Base-by-base conservation (phyloP, 2,329 filamentous ascomycete species). In the Teratosphaeria viscida region DNA sequence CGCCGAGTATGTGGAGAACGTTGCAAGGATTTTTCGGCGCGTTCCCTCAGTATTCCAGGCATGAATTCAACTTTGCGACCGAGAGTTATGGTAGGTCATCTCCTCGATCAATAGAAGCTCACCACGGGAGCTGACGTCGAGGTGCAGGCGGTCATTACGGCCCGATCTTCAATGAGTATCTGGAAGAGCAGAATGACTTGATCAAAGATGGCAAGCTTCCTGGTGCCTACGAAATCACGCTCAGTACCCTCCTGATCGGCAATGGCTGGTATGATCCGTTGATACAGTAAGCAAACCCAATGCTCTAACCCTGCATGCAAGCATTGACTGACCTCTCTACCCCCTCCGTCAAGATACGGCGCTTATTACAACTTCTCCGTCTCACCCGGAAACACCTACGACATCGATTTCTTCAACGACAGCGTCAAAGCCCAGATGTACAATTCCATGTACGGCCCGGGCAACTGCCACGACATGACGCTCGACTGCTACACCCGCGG, bases 21-120 rank as follows among this genome's bases (percentile, higher is more conserved):
- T 67, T 85, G 34, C 83, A 85, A 66, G 82, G 82, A 1, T 85
- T 85, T 70, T 82, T 84, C 77, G 82, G 82, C 2, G 82, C 78
- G 0, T 85, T 85, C 66, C 82, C 57, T 1, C 64, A 69, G 49
- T 71, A 71, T 60, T 67, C 67, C 19, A 55, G 64, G n/a, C 59
- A 68, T 49, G 70, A 68, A 5, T 69, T 73, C 61, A 67, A 71
- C 58, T 72, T 73, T 55, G 66, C 68, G 27, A 70, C 68, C n/a
- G 67, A 70, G 59, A 49, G 64, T 61, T 53, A 62, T 12, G 60
- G 56, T 53, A 37, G n/a, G 29, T 3, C 6, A n/a, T 49, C 5
- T 10, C 1, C 8, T 19, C 19, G 8, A 23, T 23, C 1, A 19
- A 53, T 5, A 12, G 23, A n/a, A 16, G 7, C 19, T 47, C 16